Evolutionary conservation across 208 protist species (phyloP), one percentile per base, ranked within the genome.

Genomic region (Trypanosoma rangeli): DNA sequence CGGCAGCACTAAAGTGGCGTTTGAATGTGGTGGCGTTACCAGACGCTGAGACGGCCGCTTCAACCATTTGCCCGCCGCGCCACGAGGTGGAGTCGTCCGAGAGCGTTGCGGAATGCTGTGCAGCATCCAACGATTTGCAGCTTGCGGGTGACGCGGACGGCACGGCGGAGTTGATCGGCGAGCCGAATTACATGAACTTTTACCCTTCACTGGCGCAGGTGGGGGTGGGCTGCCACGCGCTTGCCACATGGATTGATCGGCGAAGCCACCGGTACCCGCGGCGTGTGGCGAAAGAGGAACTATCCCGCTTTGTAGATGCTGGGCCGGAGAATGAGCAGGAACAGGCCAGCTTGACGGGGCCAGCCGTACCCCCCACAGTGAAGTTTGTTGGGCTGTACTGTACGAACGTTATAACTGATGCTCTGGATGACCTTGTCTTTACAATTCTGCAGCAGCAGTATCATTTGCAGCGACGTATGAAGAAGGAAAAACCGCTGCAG

Each of bases 351-450:
- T 48, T 10, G 10, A 35, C 24, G 15, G n/a, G 10, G 42, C 37
- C 35, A 53, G 10, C 22, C 1, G 24, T 50, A 20, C n/a, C n/a
- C 15, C 28, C 48, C 22, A n/a, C 54, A 5, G 48, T 54, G 5
- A 72, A 85, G 13, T 78, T 75, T 35, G 75, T 84, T 16, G 83
- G 50, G 0, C 13, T 60, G 4, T 83, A 86, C 70, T 82, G 76
- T 44, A 46, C 50, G 0, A 93, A 93, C 50, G 44, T 86, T 5
- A 28, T 93, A 28, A 87, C 82, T 0, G 83, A 89, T 69, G 54
- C 39, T 1, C 70, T 93, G 22, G 87, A 93, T 48, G 87, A 90
- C 62, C 60, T 90, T 46, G 66, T 74, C 63, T 93, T 88, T 72
- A 86, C 87, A 9, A 76, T 84, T 7, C 68, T 93, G 16, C 84